Evolutionary conservation across 805 yeast genomes (phyloP).

Genomic region (Lipomyces orientalis): DNA sequence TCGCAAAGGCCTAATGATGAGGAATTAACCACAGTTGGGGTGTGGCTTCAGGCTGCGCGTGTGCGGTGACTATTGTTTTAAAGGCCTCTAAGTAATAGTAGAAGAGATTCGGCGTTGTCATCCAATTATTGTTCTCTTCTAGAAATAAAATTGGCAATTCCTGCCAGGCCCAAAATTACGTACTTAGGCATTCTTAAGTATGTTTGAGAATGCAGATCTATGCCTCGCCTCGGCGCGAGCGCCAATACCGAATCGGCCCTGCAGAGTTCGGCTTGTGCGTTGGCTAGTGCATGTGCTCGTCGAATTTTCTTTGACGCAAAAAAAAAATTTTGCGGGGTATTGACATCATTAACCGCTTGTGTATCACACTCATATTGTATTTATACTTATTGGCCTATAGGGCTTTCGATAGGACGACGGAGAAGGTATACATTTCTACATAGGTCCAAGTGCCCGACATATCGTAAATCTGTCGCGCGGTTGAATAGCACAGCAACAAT

Average conservation of each 20-base stretch:
- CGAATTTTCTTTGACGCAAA: not conserved
- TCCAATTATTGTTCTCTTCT: not conserved
- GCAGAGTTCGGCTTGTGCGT: not conserved
- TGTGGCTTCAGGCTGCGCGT: not conserved
- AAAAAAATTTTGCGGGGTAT: not conserved
- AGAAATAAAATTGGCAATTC: not conserved
- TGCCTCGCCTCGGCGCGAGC: not conserved
- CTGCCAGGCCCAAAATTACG: not conserved
- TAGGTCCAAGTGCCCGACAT: not conserved
- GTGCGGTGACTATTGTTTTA: no score
- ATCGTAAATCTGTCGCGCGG: not conserved
- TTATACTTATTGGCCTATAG: not conserved
- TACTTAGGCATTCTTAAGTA: not conserved
- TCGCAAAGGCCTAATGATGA: slow-evolving; percentile 25
- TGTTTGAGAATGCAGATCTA: not conserved
- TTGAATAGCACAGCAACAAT: not conserved
- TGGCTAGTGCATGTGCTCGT: not conserved
- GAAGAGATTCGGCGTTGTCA: not conserved
- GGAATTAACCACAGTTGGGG: not conserved
- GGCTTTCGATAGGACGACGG: not conserved
- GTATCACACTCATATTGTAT: not conserved
- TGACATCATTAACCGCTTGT: not conserved
- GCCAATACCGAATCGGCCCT: not conserved
- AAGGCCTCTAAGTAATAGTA: not conserved
- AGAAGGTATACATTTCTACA: not conserved